These are phyloP conservation scores for Phytophthora litchii DNA, from an alignment of 352 stramenopile species.

Conservation along the genomic window DNA sequence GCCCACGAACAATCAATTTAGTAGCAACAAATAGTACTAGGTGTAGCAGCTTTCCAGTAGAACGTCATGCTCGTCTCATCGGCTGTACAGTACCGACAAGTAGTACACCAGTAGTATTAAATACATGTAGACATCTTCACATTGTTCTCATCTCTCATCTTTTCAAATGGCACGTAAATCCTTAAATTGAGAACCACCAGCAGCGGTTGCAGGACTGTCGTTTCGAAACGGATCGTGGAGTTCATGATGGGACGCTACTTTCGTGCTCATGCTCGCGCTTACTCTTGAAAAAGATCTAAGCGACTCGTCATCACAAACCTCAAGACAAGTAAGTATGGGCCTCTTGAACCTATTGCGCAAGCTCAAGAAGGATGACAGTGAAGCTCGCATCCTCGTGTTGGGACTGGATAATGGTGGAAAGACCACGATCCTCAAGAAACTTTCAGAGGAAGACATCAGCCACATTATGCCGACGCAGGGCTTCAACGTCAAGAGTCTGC, in stretches of 20 bases:
- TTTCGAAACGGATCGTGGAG: constrained; percentile 22
- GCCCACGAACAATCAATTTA: constrained; percentile 23
- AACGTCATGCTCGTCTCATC: too few species aligned
- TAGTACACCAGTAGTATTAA: too few species aligned
- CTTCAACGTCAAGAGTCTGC: constrained; percentile 97
- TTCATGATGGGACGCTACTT: constrained; percentile 7
- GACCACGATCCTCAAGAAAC: constrained; percentile 97
- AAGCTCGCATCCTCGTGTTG: constrained; percentile 94
- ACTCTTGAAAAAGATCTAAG: constrained; percentile 50
- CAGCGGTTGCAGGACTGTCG: not conserved
- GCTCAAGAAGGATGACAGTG: constrained; percentile 95
- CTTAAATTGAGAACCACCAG: not conserved
- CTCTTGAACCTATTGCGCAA: constrained; percentile 95
- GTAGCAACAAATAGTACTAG: not conserved
- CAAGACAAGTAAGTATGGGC: constrained; percentile 68
- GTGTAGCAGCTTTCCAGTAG: too few species aligned
- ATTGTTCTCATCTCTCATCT: too few species aligned
- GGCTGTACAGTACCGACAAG: too few species aligned
- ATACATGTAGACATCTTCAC: too few species aligned
- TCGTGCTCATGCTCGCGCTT: constrained; percentile 21
- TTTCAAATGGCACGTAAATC: too few species aligned
- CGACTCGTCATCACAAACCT: constrained; percentile 16
- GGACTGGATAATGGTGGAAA: constrained; percentile 97
- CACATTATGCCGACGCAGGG: constrained; percentile 95
- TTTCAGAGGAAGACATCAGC: constrained; percentile 95